phyloP scores from a whole-genome alignment of 2,329 filamentous ascomycete species.

The Pseudogymnoascus sp. region DNA sequence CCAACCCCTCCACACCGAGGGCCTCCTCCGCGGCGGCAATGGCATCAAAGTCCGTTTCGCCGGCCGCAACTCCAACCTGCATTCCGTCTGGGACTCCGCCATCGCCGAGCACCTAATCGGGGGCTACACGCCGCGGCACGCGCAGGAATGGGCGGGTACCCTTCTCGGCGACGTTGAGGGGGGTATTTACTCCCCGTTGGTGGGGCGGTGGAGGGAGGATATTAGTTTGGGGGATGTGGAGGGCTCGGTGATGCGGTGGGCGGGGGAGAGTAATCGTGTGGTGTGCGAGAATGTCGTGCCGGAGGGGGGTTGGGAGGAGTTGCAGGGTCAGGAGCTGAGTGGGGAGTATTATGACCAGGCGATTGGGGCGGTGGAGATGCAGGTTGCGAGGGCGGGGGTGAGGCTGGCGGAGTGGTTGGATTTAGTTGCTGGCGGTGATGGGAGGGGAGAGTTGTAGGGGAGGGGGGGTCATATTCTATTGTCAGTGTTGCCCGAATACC shows the following conservation, averaged over 20 bases:
- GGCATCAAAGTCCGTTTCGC: conserved; percentile 56
- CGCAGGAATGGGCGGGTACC: conserved; percentile 46
- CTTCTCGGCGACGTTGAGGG: conserved; percentile 45
- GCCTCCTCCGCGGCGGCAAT: conserved; percentile 58
- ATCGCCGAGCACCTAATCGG: conserved; percentile 59
- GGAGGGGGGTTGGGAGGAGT: conserved; percentile 48
- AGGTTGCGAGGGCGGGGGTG: conserved; percentile 63
- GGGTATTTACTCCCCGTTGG: conserved; percentile 45
- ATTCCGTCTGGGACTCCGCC: conserved; percentile 64
- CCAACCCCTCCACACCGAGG: conserved; percentile 58
- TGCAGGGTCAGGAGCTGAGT: conserved; percentile 47
- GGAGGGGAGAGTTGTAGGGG: conserved; percentile 11
- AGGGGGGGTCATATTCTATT: no score
- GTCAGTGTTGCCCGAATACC: no score
- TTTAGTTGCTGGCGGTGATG: conserved; percentile 39
- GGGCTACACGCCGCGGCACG: conserved; percentile 40
- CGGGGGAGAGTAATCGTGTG: conserved; percentile 51
- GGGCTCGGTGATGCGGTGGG: conserved; percentile 53
- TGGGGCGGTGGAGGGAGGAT: conserved; percentile 47
- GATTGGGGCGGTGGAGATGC: conserved; percentile 54
- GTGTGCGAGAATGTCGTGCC: conserved; percentile 56
- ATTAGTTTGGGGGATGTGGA: conserved; percentile 45
- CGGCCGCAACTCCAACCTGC: conserved; percentile 51
- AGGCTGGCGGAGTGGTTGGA: conserved; percentile 61
- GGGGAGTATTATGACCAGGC: conserved; percentile 56